Conservation (phyloP, 75 land plant species). For the Cupressus sempervirens region DNA sequence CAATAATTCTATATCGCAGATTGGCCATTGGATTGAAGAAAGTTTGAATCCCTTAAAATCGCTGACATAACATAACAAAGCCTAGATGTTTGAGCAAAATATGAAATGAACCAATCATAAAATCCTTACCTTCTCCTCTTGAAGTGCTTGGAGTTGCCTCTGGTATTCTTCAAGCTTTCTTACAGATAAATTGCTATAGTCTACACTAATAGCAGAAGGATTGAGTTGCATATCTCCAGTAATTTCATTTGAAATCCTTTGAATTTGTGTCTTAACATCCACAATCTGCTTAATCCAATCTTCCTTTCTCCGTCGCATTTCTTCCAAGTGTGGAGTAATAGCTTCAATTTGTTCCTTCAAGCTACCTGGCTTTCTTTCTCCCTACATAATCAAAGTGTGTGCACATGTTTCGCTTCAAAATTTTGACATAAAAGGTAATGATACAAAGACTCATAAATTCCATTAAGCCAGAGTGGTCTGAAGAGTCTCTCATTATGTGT, state of each 20-base stretch:
- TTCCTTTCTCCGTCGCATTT: constrained; percentile 47
- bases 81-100: not conserved
- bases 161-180: constrained; percentile 67
- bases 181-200: constrained; percentile 50
- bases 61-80: not conserved
- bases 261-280: constrained; percentile 55
- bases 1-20: not conserved
- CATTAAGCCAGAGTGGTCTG: not conserved
- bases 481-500: not conserved
- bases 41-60: not conserved
- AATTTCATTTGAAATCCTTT: constrained; percentile 50
- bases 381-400: constrained; percentile 17
- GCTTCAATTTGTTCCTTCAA: constrained; percentile 56
- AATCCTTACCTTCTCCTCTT: constrained; percentile 48
- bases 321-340: constrained; percentile 56
- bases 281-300: constrained; percentile 50
- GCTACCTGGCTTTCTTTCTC: constrained; percentile 39
- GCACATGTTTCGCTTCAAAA: not conserved
- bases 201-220: constrained; percentile 15
- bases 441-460: not conserved
- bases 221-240: constrained; percentile 15
- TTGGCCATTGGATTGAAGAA: not conserved
- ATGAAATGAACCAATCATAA: not conserved
- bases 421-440: not conserved
- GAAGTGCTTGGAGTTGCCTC: constrained; percentile 45